Conservation (phyloP, 805 yeast species). For the Ogataea ramenticola region DNA sequence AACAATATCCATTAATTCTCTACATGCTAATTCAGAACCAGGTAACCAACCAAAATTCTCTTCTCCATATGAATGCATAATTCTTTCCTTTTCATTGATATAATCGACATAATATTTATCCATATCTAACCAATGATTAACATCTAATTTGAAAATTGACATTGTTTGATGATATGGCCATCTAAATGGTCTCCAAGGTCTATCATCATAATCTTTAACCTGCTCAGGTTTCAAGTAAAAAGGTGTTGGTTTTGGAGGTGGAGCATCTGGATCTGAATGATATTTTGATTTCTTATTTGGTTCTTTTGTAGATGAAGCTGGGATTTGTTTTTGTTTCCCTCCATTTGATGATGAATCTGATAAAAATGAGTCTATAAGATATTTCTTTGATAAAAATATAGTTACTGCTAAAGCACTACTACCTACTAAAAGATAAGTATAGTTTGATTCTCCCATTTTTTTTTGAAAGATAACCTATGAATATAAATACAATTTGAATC, state of each 20-base stretch:
- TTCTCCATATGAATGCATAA: constrained; percentile 50
- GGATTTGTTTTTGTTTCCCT: background rate
- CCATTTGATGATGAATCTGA: background rate
- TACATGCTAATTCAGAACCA: constrained; percentile 52
- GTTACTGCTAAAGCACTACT: constrained; percentile 17
- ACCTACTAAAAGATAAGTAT: background rate
- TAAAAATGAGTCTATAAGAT: constrained; percentile 4
- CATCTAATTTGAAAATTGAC: constrained; percentile 65
- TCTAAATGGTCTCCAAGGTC: constrained; percentile 78
- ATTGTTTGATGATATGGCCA: constrained; percentile 79
- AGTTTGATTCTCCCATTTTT: background rate
- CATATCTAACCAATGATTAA: constrained; percentile 76
- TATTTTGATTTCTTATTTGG: constrained; percentile 13
- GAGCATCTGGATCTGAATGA: constrained; percentile 19
- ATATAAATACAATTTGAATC: background rate
- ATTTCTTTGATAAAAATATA: constrained; percentile 11
- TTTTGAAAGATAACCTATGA: background rate
- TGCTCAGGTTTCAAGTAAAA: constrained; percentile 60
- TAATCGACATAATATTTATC: constrained; percentile 67
- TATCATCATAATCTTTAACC: constrained; percentile 56
- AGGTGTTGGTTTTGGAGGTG: constrained; percentile 45
- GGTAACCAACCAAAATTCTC: constrained; percentile 63
- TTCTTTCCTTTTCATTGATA: constrained; percentile 53
- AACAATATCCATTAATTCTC: constrained; percentile 58
- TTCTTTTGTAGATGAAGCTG: background rate